Evolutionary conservation across 495 filamentous ascomycete genomes (phyloP), one percentile per base, ranked within the genome.

Genomic region (Thozetella sp.): DNA sequence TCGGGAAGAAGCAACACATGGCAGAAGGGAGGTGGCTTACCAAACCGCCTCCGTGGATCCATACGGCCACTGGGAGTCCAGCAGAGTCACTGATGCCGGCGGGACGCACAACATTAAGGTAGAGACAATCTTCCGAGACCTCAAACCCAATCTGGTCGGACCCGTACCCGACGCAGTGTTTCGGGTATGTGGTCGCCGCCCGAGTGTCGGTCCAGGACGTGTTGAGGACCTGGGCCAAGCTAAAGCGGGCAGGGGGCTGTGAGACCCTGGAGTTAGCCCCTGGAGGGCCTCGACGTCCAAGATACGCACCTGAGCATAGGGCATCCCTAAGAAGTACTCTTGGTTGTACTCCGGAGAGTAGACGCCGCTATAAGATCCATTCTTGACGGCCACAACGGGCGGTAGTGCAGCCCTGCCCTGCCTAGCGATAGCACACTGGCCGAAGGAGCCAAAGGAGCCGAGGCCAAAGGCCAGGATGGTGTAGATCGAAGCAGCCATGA

Each of bases 21-120:
- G 17, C 50, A 9, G 2, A 25, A 25, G 51, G 26, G 43, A 24
- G 26, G 27, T 19, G 72, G 90, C 53, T 45, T 10, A 55, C 53
- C 59, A 88, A 84, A 0, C 82, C 84, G 34, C 87, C 87, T 15
- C 86, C 86, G 61, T 86, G 81, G 25, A 89, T 83, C 82, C 83
- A 89, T 40, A 87, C 80, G 3, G 75, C 72, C 25, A 81, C 78
- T 3, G 80, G 81, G 24, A 69, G 63, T 3, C 23, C 34, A 13
- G 43, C 25, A 17, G 25, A 27, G 2, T 37, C 45, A 22, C 40
- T 6, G 24, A 26, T 57, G 1, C 58, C 62, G 2, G 63, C 58
- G 0, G 74, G 75, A 0, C 69, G 64, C 23, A 75, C 54, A n/a
- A 76, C 65, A 48, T 63, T 68, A 22, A 71, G 55, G 63, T 61